Evolutionary conservation across 495 filamentous ascomycete genomes (phyloP).

Genomic region (Neurospora hispaniola): DNA sequence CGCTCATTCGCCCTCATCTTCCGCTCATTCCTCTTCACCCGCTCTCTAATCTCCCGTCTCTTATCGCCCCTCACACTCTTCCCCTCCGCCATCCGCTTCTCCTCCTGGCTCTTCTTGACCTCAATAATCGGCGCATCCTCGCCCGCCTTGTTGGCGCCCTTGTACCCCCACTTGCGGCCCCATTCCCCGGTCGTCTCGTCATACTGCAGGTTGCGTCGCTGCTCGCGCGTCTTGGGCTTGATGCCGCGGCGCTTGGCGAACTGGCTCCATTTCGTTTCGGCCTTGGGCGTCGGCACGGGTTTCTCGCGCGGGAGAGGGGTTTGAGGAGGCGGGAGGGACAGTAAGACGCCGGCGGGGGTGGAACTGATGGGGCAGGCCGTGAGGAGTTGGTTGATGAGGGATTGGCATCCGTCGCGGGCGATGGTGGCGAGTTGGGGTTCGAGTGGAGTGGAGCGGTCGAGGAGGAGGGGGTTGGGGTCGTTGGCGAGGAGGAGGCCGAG

Average conservation of each 20-base stretch:
- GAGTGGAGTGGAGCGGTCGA: slow-evolving; percentile 29
- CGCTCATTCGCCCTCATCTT: slow-evolving; percentile 59
- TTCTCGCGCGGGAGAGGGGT: slow-evolving; percentile 80
- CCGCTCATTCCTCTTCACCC: slow-evolving; percentile 56
- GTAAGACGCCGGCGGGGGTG: slow-evolving; percentile 56
- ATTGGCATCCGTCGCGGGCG: slow-evolving; percentile 80
- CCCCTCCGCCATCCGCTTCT: slow-evolving; percentile 35
- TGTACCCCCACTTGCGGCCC: slow-evolving; percentile 87
- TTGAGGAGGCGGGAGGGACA: slow-evolving; percentile 58
- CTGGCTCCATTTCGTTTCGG: slow-evolving; percentile 83
- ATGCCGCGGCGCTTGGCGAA: slow-evolving; percentile 97
- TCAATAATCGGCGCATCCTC: slow-evolving; percentile 69
- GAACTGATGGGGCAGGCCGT: slow-evolving; percentile 66
- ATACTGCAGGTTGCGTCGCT: slow-evolving; percentile 59
- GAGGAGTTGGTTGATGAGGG: slow-evolving; percentile 69
- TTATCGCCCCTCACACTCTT: slow-evolving; percentile 50
- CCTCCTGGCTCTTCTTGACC: slow-evolving; percentile 61
- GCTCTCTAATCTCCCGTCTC: slow-evolving; percentile 51
- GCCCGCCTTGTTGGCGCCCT: slow-evolving; percentile 71
- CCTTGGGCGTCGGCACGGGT: slow-evolving; percentile 67
- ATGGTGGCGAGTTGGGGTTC: slow-evolving; percentile 51
- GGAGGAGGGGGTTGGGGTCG: slow-evolving; percentile 66
- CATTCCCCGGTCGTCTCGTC: slow-evolving; percentile 80
- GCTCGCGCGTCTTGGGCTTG: slow-evolving; percentile 59
- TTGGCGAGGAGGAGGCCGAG: slow-evolving; percentile 72